A percentile compares a stretch with the other conserved stretches of the same genome.
Conservation (phyloP, 164 flowering plant species). For the Magnolia kwangsiensis region DNA sequence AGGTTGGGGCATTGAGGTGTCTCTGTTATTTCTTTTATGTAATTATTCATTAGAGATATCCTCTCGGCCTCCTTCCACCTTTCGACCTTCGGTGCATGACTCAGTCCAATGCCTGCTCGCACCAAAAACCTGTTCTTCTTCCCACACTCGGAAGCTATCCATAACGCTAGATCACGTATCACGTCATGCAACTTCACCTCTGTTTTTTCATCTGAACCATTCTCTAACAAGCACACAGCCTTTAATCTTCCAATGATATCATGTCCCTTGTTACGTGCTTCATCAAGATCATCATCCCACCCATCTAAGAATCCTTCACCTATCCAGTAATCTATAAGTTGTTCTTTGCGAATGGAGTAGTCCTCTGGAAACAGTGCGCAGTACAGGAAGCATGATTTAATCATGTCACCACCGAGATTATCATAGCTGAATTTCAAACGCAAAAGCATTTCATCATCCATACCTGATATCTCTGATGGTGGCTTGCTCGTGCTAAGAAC, state of each 20-base stretch:
- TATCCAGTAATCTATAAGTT: conserved; percentile 11
- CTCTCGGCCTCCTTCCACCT: conserved; percentile 16
- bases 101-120: background rate
- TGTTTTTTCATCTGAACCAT: conserved; percentile 6
- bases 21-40: background rate
- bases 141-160: conserved; percentile 15
- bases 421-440: conserved; percentile 18
- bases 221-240: conserved; percentile 15
- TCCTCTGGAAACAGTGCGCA: conserved; percentile 16
- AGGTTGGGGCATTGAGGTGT: conserved; percentile 18
- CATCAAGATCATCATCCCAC: background rate
- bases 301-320: conserved; percentile 17
- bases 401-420: background rate
- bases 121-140: conserved; percentile 4
- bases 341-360: conserved; percentile 3
- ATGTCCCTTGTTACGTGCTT: conserved; percentile 11
- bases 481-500: background rate
- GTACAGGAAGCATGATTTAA: conserved; percentile 9
- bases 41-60: conserved; percentile 12
- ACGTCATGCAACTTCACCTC: conserved; percentile 14
- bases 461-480: conserved; percentile 1
- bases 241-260: conserved; percentile 11
- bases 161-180: conserved; percentile 10
- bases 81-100: conserved; percentile 4
- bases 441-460: background rate